Conservation (phyloP, 305 asterid species). For the Stenogyne calaminthoides region DNA sequence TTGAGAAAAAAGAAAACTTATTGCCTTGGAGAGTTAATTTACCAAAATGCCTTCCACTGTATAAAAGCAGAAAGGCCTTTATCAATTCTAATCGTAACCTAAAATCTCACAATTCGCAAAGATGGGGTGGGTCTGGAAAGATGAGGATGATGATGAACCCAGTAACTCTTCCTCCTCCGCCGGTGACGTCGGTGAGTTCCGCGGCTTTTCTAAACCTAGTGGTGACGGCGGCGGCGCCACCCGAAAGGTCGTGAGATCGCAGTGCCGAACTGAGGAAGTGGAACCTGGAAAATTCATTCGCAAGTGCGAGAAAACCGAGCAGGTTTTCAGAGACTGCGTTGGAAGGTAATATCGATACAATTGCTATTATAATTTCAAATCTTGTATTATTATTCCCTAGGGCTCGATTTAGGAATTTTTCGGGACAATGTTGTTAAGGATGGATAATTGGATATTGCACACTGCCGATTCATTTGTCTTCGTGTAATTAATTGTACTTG, state of each 20-base stretch:
- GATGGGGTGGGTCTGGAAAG: slow-evolving; percentile 42
- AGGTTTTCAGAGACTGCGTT: slow-evolving; percentile 69
- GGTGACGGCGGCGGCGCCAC: slow-evolving; percentile 48
- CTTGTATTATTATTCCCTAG: neutral
- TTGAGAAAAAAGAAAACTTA: no score
- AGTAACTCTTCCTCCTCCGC: slow-evolving; percentile 19
- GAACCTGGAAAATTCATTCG: slow-evolving; percentile 83
- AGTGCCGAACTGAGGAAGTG: slow-evolving; percentile 79
- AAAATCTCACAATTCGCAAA: neutral
- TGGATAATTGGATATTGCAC: no score
- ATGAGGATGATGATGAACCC: slow-evolving; percentile 28
- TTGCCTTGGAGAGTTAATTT: neutral
- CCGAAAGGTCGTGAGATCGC: slow-evolving; percentile 65
- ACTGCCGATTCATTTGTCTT: neutral
- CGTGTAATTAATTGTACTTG: neutral
- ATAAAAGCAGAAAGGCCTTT: neutral
- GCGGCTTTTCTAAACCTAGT: slow-evolving; percentile 30
- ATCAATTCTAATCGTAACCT: neutral
- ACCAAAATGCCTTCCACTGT: neutral
- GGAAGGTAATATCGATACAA: slow-evolving; percentile 59
- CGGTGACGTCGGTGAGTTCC: slow-evolving; percentile 22
- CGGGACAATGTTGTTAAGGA: neutral
- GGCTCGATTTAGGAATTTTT: slow-evolving; percentile 5
- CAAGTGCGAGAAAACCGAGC: slow-evolving; percentile 83
- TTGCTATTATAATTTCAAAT: neutral